These are phyloP conservation scores for Thalassiosira hispida DNA, from an alignment of 352 stramenopile genomes.

Conservation along the genomic window DNA sequence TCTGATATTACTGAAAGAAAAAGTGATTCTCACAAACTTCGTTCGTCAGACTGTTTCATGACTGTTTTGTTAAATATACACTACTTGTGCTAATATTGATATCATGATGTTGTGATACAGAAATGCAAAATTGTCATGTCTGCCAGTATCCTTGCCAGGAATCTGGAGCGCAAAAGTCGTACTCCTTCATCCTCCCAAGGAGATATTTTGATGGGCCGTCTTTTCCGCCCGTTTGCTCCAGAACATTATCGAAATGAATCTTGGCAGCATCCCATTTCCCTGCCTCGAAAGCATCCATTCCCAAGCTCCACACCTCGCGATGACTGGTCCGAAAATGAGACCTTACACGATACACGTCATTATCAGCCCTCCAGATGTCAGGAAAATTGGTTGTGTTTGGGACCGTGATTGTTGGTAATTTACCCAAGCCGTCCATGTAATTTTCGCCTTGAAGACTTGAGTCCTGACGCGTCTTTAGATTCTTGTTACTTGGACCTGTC, in stretches of 20 bases:
- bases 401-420: constrained; percentile 53
- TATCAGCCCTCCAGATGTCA: constrained; percentile 52
- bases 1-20: too few relatives aligned
- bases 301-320: constrained; percentile 30
- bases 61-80: too few relatives aligned
- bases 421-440: constrained; percentile 35
- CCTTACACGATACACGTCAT: constrained; percentile 43
- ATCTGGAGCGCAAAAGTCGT: constrained; percentile 42
- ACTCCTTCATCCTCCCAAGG: constrained; percentile 42
- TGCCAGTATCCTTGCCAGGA: constrained; percentile 52
- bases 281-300: constrained; percentile 49
- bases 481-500: neutral
- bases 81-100: too few relatives aligned
- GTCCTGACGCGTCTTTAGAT: neutral
- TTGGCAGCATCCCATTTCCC: constrained; percentile 51
- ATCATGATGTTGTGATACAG: too few relatives aligned
- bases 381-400: constrained; percentile 31
- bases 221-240: constrained; percentile 45
- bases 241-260: constrained; percentile 47
- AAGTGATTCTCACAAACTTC: too few relatives aligned
- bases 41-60: too few relatives aligned
- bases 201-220: constrained; percentile 53
- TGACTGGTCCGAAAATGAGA: constrained; percentile 44
- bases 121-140: neutral
- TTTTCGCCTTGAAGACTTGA: constrained; percentile 7